A percentile compares a stretch with the other conserved stretches of the same genome.
Conservation (phyloP, 2,329 filamentous ascomycete genomes). For the Fusarium heterosporum region DNA sequence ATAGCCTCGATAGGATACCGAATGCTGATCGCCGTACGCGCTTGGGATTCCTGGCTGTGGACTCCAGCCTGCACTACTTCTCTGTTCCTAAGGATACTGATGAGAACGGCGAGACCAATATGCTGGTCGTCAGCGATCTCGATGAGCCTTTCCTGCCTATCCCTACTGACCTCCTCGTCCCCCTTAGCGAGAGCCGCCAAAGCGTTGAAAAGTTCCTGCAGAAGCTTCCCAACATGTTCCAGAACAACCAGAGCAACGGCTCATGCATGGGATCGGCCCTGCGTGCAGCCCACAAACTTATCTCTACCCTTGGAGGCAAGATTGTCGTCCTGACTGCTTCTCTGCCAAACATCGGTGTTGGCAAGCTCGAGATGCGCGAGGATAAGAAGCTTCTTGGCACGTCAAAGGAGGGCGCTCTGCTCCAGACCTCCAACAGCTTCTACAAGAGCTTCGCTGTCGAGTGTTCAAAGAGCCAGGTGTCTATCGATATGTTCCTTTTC, state of each 20-base stretch:
- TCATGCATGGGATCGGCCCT: constrained; percentile 97
- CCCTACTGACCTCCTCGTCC: constrained; percentile 90
- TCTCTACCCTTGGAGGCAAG: constrained; percentile 93
- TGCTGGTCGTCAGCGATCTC: constrained; percentile 94
- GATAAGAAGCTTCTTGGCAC: constrained; percentile 97
- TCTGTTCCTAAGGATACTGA: constrained; percentile 89
- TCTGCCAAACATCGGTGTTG: constrained; percentile 88
- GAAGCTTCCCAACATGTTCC: constrained; percentile 96
- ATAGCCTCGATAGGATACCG: constrained; percentile 96
- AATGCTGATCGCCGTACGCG: constrained; percentile 94
- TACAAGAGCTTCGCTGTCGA: constrained; percentile 99
- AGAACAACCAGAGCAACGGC: constrained; percentile 87
- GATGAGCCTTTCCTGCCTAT: constrained; percentile 97
- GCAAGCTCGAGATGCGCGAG: constrained; percentile 91
- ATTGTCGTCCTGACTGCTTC: constrained; percentile 91
- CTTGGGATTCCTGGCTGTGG: constrained; percentile 94
- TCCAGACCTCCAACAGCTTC: constrained; percentile 95
- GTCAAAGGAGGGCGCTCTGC: constrained; percentile 85
- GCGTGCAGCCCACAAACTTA: constrained; percentile 93
- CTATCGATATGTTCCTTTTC: constrained; percentile 98
- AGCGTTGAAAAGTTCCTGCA: constrained; percentile 92
- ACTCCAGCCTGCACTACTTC: constrained; percentile 96
- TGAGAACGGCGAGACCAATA: constrained; percentile 85
- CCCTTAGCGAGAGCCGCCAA: constrained; percentile 85
- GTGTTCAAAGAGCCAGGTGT: constrained; percentile 98